These are phyloP conservation scores for Albizia julibrissin DNA, from an alignment of 306 rosid genomes.

Conservation along the genomic window DNA sequence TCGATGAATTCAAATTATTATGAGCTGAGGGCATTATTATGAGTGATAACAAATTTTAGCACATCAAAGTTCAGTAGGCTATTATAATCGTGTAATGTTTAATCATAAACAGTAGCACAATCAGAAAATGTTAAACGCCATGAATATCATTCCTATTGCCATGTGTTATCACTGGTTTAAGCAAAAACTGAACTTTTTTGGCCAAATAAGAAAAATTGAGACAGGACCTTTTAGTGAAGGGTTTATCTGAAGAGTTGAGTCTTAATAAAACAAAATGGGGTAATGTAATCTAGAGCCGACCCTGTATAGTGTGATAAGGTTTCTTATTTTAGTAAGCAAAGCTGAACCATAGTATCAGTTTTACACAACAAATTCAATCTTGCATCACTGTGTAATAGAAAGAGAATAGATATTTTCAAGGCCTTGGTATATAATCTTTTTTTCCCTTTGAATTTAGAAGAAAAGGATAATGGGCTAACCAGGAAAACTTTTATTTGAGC, in stretches of 20 bases:
- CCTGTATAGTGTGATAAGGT: background rate
- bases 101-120: background rate
- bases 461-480: conserved; percentile 53
- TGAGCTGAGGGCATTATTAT: conserved; percentile 3
- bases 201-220: background rate
- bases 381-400: background rate
- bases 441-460: background rate
- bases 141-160: background rate
- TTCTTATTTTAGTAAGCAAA: background rate
- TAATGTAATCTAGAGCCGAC: background rate
- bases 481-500: conserved; percentile 60
- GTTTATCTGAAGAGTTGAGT: background rate
- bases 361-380: background rate
- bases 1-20: background rate
- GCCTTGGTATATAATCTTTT: background rate
- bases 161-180: background rate
- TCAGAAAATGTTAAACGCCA: background rate
- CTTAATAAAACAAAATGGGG: background rate
- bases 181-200: background rate
- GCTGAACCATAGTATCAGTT: background rate
- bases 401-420: background rate
- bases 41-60: background rate
- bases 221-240: background rate
- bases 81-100: background rate
- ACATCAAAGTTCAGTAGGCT: background rate